Conservation (phyloP, 1,284 basidiomycete genomes). For the Fomitopsis palustris region DNA sequence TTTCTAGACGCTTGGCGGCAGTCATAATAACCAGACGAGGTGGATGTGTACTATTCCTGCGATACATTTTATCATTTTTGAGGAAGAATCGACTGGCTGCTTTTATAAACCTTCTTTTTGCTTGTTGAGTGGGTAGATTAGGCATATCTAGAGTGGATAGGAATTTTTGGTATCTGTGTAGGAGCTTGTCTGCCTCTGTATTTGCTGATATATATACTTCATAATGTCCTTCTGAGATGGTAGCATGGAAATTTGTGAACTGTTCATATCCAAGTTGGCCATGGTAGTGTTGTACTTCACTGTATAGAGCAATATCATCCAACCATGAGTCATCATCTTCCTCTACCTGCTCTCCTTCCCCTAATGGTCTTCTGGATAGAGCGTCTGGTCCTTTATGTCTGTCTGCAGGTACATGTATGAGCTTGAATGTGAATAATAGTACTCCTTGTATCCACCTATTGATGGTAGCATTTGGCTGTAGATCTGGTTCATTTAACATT, state of each 20-base stretch:
- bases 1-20: background rate
- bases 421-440: slow-evolving; percentile 29
- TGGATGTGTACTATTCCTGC: background rate
- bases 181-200: background rate
- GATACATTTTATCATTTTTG: background rate
- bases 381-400: slow-evolving; percentile 18
- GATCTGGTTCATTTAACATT: slow-evolving; percentile 25
- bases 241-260: background rate
- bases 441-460: slow-evolving; percentile 38
- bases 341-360: background rate
- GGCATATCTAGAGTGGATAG: background rate
- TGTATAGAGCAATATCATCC: background rate
- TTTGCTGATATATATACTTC: no score
- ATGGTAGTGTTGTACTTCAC: background rate
- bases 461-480: slow-evolving; percentile 31
- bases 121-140: background rate
- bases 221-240: no score
- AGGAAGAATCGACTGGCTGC: background rate
- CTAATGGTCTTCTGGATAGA: background rate
- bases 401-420: slow-evolving; percentile 25
- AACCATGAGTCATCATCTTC: background rate
- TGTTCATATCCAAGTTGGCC: background rate
- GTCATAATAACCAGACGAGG: background rate
- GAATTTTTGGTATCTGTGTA: background rate
- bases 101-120: background rate